phyloP scores from a whole-genome alignment of 148 eudicot species.

The Pouteria glomerata region DNA sequence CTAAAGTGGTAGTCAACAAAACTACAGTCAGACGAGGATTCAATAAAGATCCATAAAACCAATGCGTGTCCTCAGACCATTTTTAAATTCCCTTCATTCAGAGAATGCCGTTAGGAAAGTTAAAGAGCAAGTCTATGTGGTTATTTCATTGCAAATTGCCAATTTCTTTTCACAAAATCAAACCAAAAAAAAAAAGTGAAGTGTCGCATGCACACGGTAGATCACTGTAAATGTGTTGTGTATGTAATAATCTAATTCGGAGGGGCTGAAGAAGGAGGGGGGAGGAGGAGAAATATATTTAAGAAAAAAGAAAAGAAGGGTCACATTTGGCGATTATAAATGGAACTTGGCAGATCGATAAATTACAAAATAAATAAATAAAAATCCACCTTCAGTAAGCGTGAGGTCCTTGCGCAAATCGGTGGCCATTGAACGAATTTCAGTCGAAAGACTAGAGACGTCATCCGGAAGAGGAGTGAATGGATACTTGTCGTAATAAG shows the following conservation, averaged over 20 bases:
- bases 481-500: constrained; percentile 79
- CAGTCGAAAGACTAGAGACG: constrained; percentile 42
- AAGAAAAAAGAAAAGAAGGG: too few relatives aligned
- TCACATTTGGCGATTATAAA: too few relatives aligned
- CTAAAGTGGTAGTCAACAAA: not conserved
- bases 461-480: constrained; percentile 59
- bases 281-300: too few relatives aligned
- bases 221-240: too few relatives aligned
- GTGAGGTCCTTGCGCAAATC: constrained; percentile 38
- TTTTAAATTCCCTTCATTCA: not conserved
- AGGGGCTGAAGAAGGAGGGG: too few relatives aligned
- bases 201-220: too few relatives aligned
- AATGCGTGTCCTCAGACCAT: too few relatives aligned
- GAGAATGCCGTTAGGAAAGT: not conserved
- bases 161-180: not conserved
- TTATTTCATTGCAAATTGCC: too few relatives aligned
- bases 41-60: not conserved
- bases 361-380: not conserved
- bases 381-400: constrained; percentile 40
- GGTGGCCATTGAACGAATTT: constrained; percentile 44
- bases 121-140: too few relatives aligned
- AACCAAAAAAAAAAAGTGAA: not conserved
- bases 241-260: too few relatives aligned
- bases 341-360: not conserved
- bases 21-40: not conserved